A percentile compares a stretch with the other conserved stretches of the same genome.
These are phyloP conservation scores for Cryphonectria parasitica DNA, from an alignment of 2,329 filamentous ascomycete genomes.

Conservation along the genomic window DNA sequence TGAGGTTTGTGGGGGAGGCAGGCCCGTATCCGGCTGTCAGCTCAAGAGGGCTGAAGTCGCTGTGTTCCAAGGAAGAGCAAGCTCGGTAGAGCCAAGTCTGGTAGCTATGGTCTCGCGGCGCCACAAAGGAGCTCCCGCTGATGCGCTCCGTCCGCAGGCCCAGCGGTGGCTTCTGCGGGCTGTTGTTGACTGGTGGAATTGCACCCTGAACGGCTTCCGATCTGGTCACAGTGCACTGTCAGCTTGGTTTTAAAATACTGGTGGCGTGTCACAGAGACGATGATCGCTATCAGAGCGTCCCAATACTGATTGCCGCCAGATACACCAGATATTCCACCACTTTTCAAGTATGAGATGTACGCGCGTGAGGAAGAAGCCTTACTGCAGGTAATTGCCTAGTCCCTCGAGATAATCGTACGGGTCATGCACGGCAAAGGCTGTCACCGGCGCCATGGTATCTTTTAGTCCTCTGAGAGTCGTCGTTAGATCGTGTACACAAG, in stretches of 20 bases:
- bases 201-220: constrained; percentile 64
- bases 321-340: not conserved
- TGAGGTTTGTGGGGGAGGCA: constrained; percentile 1
- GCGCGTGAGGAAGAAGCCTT: not conserved
- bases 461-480: not conserved
- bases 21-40: constrained; percentile 45
- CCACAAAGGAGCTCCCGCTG: constrained; percentile 56
- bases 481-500: too few relatives aligned
- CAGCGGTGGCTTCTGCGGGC: constrained; percentile 65
- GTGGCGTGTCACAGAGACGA: not conserved
- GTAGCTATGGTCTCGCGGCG: constrained; percentile 53
- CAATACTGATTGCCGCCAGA: too few relatives aligned
- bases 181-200: constrained; percentile 64
- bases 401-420: constrained; percentile 29
- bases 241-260: not conserved
- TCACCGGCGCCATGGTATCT: constrained; percentile 22
- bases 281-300: too few relatives aligned
- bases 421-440: constrained; percentile 29
- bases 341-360: not conserved
- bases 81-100: constrained; percentile 58
- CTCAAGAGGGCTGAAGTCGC: constrained; percentile 47
- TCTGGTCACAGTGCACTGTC: not conserved
- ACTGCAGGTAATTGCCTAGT: constrained; percentile 31
- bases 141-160: constrained; percentile 68
- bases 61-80: constrained; percentile 51